Evolutionary conservation across 1,284 basidiomycete genomes (phyloP).

Genomic region (Cutaneotrichosporon sp.): DNA sequence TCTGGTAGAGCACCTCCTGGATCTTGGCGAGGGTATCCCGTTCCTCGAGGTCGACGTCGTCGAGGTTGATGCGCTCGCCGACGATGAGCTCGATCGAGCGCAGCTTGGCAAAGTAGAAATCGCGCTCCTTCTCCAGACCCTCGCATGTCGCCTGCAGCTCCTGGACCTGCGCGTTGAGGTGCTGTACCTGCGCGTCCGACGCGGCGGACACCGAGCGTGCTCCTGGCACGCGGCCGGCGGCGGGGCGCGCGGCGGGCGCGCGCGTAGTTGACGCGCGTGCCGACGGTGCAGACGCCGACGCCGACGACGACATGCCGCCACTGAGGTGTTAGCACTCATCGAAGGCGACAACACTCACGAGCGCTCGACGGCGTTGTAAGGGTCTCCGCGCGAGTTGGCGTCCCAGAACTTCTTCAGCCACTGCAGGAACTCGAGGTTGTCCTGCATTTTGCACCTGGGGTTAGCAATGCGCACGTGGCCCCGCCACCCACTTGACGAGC

Average conservation of each 20-base stretch:
- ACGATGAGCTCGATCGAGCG: constrained; percentile 93
- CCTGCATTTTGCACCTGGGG: constrained; percentile 91
- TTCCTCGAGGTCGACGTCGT: constrained; percentile 60
- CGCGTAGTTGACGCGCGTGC: constrained; percentile 18
- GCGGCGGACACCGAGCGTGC: constrained; percentile 22
- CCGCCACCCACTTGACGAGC: constrained; percentile 61
- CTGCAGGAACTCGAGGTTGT: constrained; percentile 97
- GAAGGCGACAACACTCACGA: constrained; percentile 30
- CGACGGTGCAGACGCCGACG: background rate
- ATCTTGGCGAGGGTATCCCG: constrained; percentile 71
- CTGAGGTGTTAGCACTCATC: constrained; percentile 10
- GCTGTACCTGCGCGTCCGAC: constrained; percentile 22
- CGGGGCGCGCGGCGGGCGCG: constrained; percentile 6
- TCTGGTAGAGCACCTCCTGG: constrained; percentile 90
- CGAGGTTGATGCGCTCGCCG: constrained; percentile 62
- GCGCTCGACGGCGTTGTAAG: constrained; percentile 75
- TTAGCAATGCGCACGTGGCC: background rate
- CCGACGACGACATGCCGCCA: constrained; percentile 1
- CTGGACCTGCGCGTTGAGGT: constrained; percentile 58
- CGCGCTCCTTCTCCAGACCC: constrained; percentile 86
- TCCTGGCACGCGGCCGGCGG: constrained; percentile 7
- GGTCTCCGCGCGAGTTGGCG: constrained; percentile 76
- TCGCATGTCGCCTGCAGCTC: constrained; percentile 80
- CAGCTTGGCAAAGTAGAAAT: constrained; percentile 98
- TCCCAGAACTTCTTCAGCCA: constrained; percentile 99